phyloP scores from a whole-genome alignment of 176 grass and related monocot species.

The Rhynchospora pubera region DNA sequence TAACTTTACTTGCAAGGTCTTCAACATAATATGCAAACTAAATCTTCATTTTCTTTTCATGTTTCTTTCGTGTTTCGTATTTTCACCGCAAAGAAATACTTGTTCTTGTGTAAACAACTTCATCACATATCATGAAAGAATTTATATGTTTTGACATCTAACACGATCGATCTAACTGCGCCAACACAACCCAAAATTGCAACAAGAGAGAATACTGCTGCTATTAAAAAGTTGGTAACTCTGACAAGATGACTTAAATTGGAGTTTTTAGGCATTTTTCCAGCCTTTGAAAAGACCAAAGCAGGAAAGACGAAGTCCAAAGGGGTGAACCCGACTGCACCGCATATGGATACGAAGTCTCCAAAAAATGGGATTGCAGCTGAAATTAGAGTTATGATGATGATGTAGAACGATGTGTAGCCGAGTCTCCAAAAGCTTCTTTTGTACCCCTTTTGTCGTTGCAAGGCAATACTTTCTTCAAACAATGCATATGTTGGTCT shows the following conservation, averaged over 20 bases:
- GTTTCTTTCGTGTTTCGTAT: too few species aligned
- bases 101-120: background rate
- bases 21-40: background rate
- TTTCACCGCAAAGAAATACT: background rate
- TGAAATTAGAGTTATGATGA: conserved; percentile 35
- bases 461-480: conserved; percentile 17
- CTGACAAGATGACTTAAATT: conserved; percentile 20
- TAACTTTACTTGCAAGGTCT: background rate
- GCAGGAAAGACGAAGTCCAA: conserved; percentile 72
- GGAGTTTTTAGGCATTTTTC: conserved; percentile 26
- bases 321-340: conserved; percentile 69
- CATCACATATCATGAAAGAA: conserved; percentile 73
- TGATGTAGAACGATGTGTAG: conserved; percentile 50
- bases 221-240: conserved; percentile 18
- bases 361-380: conserved; percentile 75
- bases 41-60: background rate
- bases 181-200: conserved; percentile 53
- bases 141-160: conserved; percentile 49
- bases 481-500: conserved; percentile 59
- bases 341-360: conserved; percentile 75
- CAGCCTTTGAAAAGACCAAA: conserved; percentile 42
- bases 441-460: conserved; percentile 16
- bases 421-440: conserved; percentile 30
- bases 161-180: conserved; percentile 49
- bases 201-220: conserved; percentile 36